A percentile compares a stretch with the other conserved stretches of the same genome.
Evolutionary conservation across 495 filamentous ascomycete genomes (phyloP).

Genomic region (Tuber borchii): DNA sequence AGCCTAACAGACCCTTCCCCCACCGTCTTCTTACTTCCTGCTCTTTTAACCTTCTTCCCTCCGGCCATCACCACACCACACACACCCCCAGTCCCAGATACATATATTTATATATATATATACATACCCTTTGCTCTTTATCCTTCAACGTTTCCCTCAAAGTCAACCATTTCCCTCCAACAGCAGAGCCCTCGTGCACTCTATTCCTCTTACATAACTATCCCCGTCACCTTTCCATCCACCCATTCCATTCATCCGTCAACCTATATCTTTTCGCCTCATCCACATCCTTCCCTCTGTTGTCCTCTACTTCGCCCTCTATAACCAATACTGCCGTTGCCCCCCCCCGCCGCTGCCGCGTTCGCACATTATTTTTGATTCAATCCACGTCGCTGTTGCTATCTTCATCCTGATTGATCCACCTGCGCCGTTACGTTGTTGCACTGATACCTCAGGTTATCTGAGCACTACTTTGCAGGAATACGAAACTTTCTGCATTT

Average conservation of each 20-base stretch:
- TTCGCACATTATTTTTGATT: constrained; percentile 10
- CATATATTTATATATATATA: not conserved
- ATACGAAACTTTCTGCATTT: not conserved
- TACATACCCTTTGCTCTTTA: not conserved
- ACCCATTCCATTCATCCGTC: not conserved
- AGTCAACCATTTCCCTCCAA: constrained; percentile 1
- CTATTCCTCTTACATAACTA: constrained; percentile 3
- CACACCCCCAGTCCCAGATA: not conserved
- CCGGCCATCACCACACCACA: not conserved
- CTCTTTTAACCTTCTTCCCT: not conserved
- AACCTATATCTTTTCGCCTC: constrained; percentile 5
- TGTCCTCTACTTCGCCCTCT: constrained; percentile 1
- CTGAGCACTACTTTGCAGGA: not conserved
- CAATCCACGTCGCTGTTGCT: not conserved
- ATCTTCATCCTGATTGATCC: not conserved
- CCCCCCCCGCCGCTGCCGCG: constrained; percentile 4
- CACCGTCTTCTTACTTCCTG: constrained; percentile 1
- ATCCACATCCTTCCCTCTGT: constrained; percentile 4
- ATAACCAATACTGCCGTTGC: not conserved
- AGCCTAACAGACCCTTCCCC: not conserved
- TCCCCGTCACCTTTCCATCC: not conserved
- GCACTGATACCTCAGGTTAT: not conserved
- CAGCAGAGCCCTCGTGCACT: not conserved
- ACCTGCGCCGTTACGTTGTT: not conserved
- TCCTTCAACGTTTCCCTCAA: not conserved